Base-by-base conservation (phyloP, 176 grass and related monocot genomes). In the Oryza rufipogon region DNA sequence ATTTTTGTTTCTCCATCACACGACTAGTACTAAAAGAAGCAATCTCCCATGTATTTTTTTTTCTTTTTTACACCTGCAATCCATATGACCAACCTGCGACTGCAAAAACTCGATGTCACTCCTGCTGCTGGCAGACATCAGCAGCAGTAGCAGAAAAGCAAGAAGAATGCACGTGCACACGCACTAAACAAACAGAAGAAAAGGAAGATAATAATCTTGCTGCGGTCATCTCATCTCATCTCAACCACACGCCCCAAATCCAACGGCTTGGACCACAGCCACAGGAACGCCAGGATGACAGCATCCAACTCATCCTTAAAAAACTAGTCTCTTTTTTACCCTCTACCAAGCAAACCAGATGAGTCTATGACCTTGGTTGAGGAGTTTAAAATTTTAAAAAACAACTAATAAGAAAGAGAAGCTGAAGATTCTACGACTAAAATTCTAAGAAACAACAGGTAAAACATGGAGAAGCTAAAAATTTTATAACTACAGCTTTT, bases 161-260 rank as follows among this genome's bases (percentile, higher is more conserved):
- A 83, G 68, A 46, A 46, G 30, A 11, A 51, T 60, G 73, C 77
- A 82, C 71, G 71, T 79, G 71, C 33, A 76, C 64, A 51, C 64
- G 25, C 70, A 42, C 64, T 48, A 47, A 49, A 45, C 19, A 72
- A 72, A 41, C 39, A 72, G 13, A 10, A 46, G 10, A 20, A 5
- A 20, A 56, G 33, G 51, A 52, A 23, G 25, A 32, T 33, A 28
- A 4, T 41, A 11, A 41, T 4, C 36, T 6, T 6, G 36, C 36
- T 38, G 36, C 36, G 36, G 36, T 38, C 36, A 38, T 38, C 33
- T 20, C 36, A 38, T 38, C 33, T 20, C 45, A 38, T 54, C 66
- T 54, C 58, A 10, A n/a, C 83, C 36, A 28, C 74, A 41, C 22
- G 23, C 15, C 23, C 38, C 83, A 13, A 61, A 65, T 79, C 74